phyloP scores from a whole-genome alignment of 768 basidiomycete species.

The Gelatoporia subvermispora region DNA sequence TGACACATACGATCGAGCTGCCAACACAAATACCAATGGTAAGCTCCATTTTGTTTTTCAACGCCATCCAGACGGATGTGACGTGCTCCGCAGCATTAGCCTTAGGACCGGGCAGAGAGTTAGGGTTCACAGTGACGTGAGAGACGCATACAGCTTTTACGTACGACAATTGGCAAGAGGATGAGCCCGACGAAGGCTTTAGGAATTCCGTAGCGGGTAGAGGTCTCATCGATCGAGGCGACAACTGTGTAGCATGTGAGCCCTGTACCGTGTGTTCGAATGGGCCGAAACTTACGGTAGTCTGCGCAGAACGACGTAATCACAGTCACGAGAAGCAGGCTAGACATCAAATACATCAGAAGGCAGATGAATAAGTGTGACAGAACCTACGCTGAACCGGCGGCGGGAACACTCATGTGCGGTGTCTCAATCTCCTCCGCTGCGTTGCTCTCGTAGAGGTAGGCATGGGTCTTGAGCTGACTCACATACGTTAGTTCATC shows the following conservation, averaged over 20 bases:
- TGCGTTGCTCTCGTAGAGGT: constrained; percentile 52
- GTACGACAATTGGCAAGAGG: constrained; percentile 79
- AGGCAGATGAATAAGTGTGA: not conserved
- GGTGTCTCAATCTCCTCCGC: constrained; percentile 32
- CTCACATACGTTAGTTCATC: constrained; percentile 6
- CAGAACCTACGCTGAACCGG: constrained; percentile 42
- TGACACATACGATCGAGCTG: constrained; percentile 64
- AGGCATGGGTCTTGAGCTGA: constrained; percentile 70
- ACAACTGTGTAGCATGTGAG: constrained; percentile 50
- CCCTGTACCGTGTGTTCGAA: not conserved
- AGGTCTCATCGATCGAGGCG: constrained; percentile 89
- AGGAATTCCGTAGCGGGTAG: constrained; percentile 72
- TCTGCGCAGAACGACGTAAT: constrained; percentile 89
- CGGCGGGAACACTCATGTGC: constrained; percentile 69
- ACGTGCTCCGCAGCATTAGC: constrained; percentile 85
- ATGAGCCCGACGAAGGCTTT: constrained; percentile 85
- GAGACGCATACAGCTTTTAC: constrained; percentile 19
- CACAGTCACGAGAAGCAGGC: constrained; percentile 70
- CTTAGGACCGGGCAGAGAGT: constrained; percentile 27
- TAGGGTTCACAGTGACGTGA: not conserved
- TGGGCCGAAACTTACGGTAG: constrained; percentile 49
- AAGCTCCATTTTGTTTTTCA: constrained; percentile 67
- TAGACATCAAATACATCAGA: constrained; percentile 19
- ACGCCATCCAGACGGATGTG: constrained; percentile 84
- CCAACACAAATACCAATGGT: constrained; percentile 80